These are phyloP conservation scores for Fusarium torulosum DNA, from an alignment of 2,329 filamentous ascomycete genomes.

Conservation along the genomic window DNA sequence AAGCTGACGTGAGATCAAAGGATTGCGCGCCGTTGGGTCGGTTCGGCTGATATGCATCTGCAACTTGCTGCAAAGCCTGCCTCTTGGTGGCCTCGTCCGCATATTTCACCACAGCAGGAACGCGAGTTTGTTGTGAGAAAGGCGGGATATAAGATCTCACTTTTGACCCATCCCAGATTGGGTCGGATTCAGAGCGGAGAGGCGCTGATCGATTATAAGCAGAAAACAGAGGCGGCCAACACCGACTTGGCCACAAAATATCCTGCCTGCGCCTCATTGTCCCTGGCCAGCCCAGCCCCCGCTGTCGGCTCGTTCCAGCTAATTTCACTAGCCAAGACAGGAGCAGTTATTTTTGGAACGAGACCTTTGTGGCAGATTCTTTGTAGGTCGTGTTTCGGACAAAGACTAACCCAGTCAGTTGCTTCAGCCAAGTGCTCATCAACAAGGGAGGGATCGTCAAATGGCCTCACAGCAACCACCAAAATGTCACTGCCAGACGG, in stretches of 20 bases:
- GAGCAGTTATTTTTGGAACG: constrained; percentile 44
- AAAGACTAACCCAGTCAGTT: constrained; percentile 29
- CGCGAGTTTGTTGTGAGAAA: constrained; percentile 11
- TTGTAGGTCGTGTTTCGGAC: constrained; percentile 40
- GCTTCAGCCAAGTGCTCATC: constrained; percentile 24
- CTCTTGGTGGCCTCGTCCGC: not conserved
- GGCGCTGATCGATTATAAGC: constrained; percentile 6
- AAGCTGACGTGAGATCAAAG: constrained; percentile 39
- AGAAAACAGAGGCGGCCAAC: constrained; percentile 18
- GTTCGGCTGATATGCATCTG: constrained; percentile 14
- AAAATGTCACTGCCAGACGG: constrained; percentile 23
- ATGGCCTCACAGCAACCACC: constrained; percentile 21
- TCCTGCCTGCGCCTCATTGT: constrained; percentile 40
- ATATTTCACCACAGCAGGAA: constrained; percentile 1
- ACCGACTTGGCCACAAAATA: constrained; percentile 16
- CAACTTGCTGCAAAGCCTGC: constrained; percentile 2
- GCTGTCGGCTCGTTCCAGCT: constrained; percentile 39
- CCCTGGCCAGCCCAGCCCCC: constrained; percentile 15
- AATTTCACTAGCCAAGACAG: constrained; percentile 39
- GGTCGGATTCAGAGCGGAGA: constrained; percentile 10
- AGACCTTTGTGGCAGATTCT: constrained; percentile 34
- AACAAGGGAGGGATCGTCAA: constrained; percentile 32
- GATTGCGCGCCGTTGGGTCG: constrained; percentile 7
- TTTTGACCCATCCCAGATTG: not conserved
- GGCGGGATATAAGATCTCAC: constrained; percentile 6